Conservation (phyloP, 169 alveolate species). For the Plasmodium inui region DNA sequence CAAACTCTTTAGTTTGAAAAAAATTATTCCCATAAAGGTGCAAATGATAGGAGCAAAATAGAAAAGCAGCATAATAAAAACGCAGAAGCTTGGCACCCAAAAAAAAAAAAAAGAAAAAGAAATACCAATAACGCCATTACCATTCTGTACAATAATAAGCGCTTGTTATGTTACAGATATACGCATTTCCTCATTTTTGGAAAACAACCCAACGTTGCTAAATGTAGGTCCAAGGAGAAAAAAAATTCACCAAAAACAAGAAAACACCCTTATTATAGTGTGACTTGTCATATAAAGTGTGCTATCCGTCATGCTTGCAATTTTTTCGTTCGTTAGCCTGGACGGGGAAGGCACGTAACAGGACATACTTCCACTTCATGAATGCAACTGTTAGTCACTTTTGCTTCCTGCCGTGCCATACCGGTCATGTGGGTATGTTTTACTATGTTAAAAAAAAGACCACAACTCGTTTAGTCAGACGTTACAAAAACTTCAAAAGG, state of each 20-base stretch:
- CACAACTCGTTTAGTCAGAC: not conserved
- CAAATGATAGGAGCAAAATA: not conserved
- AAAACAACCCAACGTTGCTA: not conserved
- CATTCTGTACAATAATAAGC: not conserved
- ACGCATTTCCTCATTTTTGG: not conserved
- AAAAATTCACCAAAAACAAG: not conserved
- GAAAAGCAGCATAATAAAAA: not conserved
- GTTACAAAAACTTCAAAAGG: not conserved
- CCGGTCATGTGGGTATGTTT: not conserved
- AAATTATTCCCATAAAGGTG: not conserved
- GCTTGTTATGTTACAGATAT: not conserved
- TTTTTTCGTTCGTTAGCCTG: not conserved
- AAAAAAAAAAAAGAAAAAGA: not conserved
- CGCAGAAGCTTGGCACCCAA: not conserved
- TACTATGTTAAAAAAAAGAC: not conserved
- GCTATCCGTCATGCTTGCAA: not conserved
- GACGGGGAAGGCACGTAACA: not conserved
- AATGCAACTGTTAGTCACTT: not conserved
- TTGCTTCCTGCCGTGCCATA: not conserved
- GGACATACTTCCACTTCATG: not conserved
- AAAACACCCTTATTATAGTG: not conserved
- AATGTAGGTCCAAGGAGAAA: not conserved
- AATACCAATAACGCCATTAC: not conserved
- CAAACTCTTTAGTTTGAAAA: not conserved
- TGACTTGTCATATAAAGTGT: not conserved